Evolutionary conservation across 352 stramenopile genomes (phyloP).

Genomic region (Pythium angustatum): DNA sequence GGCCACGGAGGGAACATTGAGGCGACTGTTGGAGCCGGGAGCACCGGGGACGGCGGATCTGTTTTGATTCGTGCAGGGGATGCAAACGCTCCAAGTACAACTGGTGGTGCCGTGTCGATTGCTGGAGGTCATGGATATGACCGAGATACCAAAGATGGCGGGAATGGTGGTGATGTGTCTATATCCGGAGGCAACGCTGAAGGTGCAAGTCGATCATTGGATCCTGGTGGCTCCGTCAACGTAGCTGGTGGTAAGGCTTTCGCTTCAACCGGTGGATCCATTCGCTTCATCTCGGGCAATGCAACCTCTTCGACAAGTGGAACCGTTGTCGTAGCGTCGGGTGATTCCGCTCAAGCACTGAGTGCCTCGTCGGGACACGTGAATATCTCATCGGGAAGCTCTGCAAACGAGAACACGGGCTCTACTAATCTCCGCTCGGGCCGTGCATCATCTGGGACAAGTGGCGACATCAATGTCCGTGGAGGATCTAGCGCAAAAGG

Average conservation of each 20-base stretch:
- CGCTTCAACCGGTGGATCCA: slow-evolving; percentile 53
- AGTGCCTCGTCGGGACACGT: slow-evolving; percentile 48
- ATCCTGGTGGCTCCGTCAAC: slow-evolving; percentile 53
- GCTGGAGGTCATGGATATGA: slow-evolving; percentile 43
- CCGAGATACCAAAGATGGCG: slow-evolving; percentile 55
- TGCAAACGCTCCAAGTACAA: slow-evolving; percentile 36
- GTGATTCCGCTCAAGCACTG: slow-evolving; percentile 42
- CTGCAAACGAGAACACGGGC: slow-evolving; percentile 47
- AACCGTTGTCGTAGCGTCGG: slow-evolving; percentile 53
- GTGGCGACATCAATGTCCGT: slow-evolving; percentile 57
- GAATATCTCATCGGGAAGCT: slow-evolving; percentile 43
- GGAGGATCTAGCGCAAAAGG: slow-evolving; percentile 46
- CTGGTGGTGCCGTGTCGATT: slow-evolving; percentile 54
- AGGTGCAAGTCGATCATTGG: slow-evolving; percentile 40
- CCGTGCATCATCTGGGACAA: slow-evolving; percentile 41
- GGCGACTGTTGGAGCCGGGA: slow-evolving; percentile 58
- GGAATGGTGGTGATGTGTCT: slow-evolving; percentile 66
- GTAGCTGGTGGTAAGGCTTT: slow-evolving; percentile 49
- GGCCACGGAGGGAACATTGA: slow-evolving; percentile 69
- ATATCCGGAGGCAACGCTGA: slow-evolving; percentile 61
- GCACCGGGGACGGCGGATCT: slow-evolving; percentile 57
- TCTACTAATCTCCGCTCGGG: slow-evolving; percentile 45
- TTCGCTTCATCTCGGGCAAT: slow-evolving; percentile 55
- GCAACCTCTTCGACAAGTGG: slow-evolving; percentile 61
- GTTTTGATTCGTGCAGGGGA: slow-evolving; percentile 72